These are phyloP conservation scores for Cadophora gregata DNA, from an alignment of 2,329 filamentous ascomycete genomes.

Conservation along the genomic window DNA sequence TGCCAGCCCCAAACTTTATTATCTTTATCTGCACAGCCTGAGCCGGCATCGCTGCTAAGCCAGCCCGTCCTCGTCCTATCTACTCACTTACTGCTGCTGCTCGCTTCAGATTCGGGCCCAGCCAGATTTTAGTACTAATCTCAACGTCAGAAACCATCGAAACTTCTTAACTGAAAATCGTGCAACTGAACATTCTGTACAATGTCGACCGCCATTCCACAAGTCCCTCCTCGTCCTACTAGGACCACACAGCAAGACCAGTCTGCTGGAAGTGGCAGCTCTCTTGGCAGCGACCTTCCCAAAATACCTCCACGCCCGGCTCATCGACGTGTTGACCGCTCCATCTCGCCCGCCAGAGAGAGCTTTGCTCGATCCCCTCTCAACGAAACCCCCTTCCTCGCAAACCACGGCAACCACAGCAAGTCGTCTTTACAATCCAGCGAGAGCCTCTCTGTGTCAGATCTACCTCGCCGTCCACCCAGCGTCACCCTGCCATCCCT, in stretches of 20 bases:
- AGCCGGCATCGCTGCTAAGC: slow-evolving; percentile 8
- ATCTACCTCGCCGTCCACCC: slow-evolving; percentile 64
- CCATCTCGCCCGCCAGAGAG: slow-evolving; percentile 76
- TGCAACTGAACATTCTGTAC: slow-evolving; percentile 21
- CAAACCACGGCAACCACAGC: slow-evolving; percentile 43
- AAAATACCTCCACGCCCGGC: slow-evolving; percentile 79
- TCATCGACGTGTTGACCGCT: slow-evolving; percentile 71
- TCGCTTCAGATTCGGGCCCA: slow-evolving; percentile 10
- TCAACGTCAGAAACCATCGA: slow-evolving; percentile 17
- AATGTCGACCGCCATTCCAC: slow-evolving; percentile 53
- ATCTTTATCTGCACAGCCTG: slow-evolving; percentile 4
- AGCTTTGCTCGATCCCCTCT: slow-evolving; percentile 86
- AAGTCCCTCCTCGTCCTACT: slow-evolving; percentile 67
- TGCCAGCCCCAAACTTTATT: slow-evolving; percentile 1
- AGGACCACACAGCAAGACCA: slow-evolving; percentile 52
- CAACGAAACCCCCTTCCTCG: slow-evolving; percentile 67
- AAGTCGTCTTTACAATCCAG: slow-evolving; percentile 47
- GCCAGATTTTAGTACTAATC: slow-evolving; percentile 20
- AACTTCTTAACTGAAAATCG: slow-evolving; percentile 13
- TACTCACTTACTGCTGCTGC: background rate
- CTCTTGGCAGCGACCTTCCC: slow-evolving; percentile 58
- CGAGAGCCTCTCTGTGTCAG: slow-evolving; percentile 46
- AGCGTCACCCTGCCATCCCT: slow-evolving; percentile 83
- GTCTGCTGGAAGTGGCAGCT: slow-evolving; percentile 45
- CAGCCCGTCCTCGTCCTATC: background rate